Base-by-base conservation (phyloP, 2,329 filamentous ascomycete species). In the Phoma herbarum region DNA sequence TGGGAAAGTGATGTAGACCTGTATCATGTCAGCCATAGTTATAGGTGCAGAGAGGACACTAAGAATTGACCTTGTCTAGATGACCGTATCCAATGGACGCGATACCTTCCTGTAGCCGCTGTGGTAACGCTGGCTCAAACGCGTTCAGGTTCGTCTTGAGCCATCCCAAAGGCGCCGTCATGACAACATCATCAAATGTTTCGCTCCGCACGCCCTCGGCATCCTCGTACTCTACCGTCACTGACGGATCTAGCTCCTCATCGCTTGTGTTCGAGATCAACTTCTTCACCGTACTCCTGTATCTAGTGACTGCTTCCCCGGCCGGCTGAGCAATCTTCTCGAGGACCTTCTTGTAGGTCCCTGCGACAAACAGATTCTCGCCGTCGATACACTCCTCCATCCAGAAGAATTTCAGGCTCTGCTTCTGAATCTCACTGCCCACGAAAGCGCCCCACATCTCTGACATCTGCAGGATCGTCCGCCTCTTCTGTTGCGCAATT, bases 331-430 rank as follows among this genome's bases (percentile, higher is more conserved):
- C 82, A 37, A 92, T 82, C 39, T 80, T 80, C 14, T 85, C 76
- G n/a, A 89, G 71, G n/a, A 89, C 85, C 55, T 81, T 81, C 26
- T 81, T 78, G 69, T 88, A 88, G 3, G 85, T 88, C 1, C 82
- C 85, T 3, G 85, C 84, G 29, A 89, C 84, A 60, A 88, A 88
- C 29, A 86, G 80, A 65, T 88, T 88, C 70, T 85, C 86, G 44
- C 89, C 90, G 70, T 92, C 89, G 51, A 92, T 88, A 64, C 88
- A 91, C 75, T 92, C 89, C 71, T 93, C 90, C 5, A 93, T 73
- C 88, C 89, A 92, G 72, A 92, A 90, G 77, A 87, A 92, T 77
- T 88, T 90, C 29, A 92, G 79, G 66, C 88, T 91, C 72, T 93
- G 90, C 25, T 71, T 83, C 51, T 81, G 77, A 9, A 90, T 80